Base-by-base conservation (phyloP, 1,284 basidiomycete genomes). In the Phaffia rhodozyma region DNA sequence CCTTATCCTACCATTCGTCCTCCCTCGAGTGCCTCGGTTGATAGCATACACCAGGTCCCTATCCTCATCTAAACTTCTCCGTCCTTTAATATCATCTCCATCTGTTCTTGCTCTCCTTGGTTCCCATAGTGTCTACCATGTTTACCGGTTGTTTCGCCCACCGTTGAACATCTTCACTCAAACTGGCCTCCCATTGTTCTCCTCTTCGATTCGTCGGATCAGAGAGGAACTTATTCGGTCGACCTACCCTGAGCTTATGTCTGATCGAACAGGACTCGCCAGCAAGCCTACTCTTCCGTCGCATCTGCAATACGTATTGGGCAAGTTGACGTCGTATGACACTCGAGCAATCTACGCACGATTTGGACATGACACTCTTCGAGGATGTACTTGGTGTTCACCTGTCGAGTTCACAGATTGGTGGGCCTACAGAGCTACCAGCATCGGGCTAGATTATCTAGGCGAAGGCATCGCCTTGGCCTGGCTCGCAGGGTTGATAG, bases 301-400 rank as follows among this genome's bases (percentile, higher is more conserved):
- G 0, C n/a, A 25, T 1, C 53, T 53, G 16, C 51, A 47, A 23
- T n/a, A 51, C 21, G 38, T 55, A 5, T 53, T 61, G 51, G 20
- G 43, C n/a, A 53, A 30, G 51, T 53, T 61, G 3, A 51, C 53
- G 23, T 54, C 51, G 30, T 61, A 51, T 43, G 60, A 61, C 23
- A 51, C 60, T 23, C 50, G 60, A 9, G 32, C 34, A 16, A 20
- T 61, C 9, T 61, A 61, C 52, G 60, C 32, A 30, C n/a, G 50
- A 9, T 54, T 43, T n/a, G 60, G 60, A 3, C n/a, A 52, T 23
- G 3, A 30, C 11, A 54, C 60, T 6, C 52, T 61, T 34, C 27
- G 43, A n/a, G 32, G 30, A 18, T 61, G 60, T 53, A 43, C 51
- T 25, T 61, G 60, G 60, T 61, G 60, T 53, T n/a, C 27, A 16